phyloP scores from a whole-genome alignment of 768 basidiomycete genomes.

The Serendipita sp. region DNA sequence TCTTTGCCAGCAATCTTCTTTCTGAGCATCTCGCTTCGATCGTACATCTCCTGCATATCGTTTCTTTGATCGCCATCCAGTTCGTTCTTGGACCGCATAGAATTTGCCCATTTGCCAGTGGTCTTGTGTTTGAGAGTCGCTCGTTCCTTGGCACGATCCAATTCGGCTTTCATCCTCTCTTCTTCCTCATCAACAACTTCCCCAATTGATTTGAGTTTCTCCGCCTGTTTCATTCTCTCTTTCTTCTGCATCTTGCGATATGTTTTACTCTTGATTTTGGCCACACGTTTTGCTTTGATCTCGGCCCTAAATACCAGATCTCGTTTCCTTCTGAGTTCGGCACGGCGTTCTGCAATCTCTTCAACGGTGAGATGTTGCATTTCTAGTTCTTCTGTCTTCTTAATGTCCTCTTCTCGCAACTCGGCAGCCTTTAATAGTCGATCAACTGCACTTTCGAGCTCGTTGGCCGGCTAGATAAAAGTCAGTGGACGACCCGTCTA shows the following conservation, averaged over 20 bases:
- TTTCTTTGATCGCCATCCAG: conserved; percentile 43
- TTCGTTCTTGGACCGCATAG: conserved; percentile 53
- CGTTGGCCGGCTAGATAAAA: conserved; percentile 50
- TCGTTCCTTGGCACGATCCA: conserved; percentile 69
- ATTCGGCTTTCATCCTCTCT: conserved; percentile 48
- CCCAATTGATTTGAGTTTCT: conserved; percentile 22
- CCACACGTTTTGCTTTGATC: conserved; percentile 69
- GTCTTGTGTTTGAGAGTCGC: conserved; percentile 80
- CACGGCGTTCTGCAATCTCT: conserved; percentile 67
- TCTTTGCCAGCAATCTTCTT: conserved; percentile 55
- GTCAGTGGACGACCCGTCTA: background rate
- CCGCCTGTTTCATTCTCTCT: conserved; percentile 43
- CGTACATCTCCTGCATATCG: conserved; percentile 75
- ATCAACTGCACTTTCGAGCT: conserved; percentile 72
- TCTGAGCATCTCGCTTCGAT: conserved; percentile 61
- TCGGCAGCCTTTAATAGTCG: conserved; percentile 65
- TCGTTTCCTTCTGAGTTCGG: conserved; percentile 72
- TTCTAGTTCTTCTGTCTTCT: conserved; percentile 63
- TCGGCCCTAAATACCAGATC: conserved; percentile 91
- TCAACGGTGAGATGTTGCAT: conserved; percentile 71
- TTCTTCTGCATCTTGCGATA: conserved; percentile 76
- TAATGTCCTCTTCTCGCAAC: conserved; percentile 66
- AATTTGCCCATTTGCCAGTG: conserved; percentile 75
- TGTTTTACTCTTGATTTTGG: conserved; percentile 92
- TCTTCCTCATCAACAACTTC: conserved; percentile 32